Conservation (phyloP, 164 flowering plant genomes). For the Magnolia sinica region DNA sequence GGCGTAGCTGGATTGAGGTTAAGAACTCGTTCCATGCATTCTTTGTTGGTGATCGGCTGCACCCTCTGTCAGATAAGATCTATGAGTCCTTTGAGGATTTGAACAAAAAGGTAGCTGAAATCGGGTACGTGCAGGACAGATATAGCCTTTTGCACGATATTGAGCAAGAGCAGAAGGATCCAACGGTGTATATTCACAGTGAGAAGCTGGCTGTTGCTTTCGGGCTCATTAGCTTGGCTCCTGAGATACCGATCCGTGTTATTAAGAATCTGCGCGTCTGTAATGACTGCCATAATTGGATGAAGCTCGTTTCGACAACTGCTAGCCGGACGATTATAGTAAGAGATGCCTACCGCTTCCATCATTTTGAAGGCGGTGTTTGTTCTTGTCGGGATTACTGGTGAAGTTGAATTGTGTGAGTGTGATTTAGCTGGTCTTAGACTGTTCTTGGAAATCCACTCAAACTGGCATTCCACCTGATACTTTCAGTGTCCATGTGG, state of each 20-base stretch:
- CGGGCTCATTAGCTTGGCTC: conserved; percentile 27
- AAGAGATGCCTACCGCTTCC: conserved; percentile 35
- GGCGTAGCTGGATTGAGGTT: conserved; percentile 35
- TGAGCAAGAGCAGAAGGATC: conserved; percentile 29
- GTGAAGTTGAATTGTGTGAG: conserved; percentile 11
- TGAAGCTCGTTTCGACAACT: conserved; percentile 27
- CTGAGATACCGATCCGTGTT: conserved; percentile 22
- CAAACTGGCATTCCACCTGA: no score
- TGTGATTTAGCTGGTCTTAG: not conserved
- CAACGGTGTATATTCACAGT: conserved; percentile 25
- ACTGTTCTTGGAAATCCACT: no score
- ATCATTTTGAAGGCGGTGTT: conserved; percentile 28
- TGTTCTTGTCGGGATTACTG: conserved; percentile 37
- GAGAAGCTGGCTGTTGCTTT: conserved; percentile 34
- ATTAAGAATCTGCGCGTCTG: conserved; percentile 38
- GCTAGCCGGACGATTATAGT: conserved; percentile 19
- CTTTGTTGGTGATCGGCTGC: conserved; percentile 35
- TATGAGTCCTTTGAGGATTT: conserved; percentile 26
- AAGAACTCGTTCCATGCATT: conserved; percentile 30
- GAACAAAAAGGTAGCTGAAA: conserved; percentile 18
- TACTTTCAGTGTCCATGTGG: no score
- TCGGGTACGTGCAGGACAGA: conserved; percentile 29
- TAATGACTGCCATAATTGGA: conserved; percentile 37
- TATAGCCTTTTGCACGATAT: conserved; percentile 23
- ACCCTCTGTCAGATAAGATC: conserved; percentile 26